Conservation (phyloP, 2,329 filamentous ascomycete species). For the Coniochaeta prunicola region DNA sequence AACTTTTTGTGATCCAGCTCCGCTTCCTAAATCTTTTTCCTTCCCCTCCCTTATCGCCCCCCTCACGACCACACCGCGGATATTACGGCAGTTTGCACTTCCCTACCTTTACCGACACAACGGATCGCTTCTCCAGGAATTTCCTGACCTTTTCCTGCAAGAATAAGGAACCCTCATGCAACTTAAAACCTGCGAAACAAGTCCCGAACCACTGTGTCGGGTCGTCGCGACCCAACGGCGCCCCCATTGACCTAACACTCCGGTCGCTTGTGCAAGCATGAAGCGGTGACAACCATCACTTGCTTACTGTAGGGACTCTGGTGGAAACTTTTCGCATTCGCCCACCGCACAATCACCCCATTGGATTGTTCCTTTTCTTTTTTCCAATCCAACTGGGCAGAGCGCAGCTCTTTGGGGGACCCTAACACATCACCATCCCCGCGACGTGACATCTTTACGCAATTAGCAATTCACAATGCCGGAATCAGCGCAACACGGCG, state of each 20-base stretch:
- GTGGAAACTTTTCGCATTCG: not conserved
- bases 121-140: not conserved
- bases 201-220: not conserved
- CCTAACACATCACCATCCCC: not conserved
- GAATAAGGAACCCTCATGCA: not conserved
- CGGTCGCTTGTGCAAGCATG: not conserved
- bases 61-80: not conserved
- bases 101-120: not conserved
- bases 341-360: not conserved
- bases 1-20: not conserved
- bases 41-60: not conserved
- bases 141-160: not conserved
- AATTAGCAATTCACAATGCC: not conserved
- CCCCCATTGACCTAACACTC: not conserved
- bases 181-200: not conserved
- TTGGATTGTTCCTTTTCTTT: not conserved
- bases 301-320: not conserved
- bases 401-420: not conserved
- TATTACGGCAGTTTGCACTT: not conserved
- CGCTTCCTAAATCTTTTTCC: not conserved
- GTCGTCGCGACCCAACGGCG: not conserved
- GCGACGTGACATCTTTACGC: too few species aligned
- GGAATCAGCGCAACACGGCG: not conserved
- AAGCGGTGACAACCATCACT: not conserved
- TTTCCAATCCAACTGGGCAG: not conserved